Conservation (phyloP, 306 rosid species). For the Begonia loranthoides region DNA sequence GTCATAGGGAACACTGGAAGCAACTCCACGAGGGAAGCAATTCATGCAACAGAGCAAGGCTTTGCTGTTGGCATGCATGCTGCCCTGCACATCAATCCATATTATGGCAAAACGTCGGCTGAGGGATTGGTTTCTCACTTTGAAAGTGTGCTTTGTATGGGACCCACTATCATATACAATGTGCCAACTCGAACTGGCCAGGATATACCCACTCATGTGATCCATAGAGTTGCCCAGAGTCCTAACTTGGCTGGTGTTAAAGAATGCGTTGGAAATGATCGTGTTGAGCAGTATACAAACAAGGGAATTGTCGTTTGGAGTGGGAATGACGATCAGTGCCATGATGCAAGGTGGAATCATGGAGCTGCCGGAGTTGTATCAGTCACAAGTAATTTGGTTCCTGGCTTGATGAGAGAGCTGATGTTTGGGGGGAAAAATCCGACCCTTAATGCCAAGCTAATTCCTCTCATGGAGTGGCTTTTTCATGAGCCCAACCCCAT, state of each 20-base stretch:
- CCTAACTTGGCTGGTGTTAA: conserved; percentile 73
- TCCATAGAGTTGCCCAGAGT: conserved; percentile 42
- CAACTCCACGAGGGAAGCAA: conserved; percentile 85
- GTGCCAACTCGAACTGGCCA: conserved; percentile 94
- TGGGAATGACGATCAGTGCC: conserved; percentile 88
- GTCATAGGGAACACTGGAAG: conserved; percentile 93
- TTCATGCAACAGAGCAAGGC: conserved; percentile 93
- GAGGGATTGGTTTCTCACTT: conserved; percentile 73
- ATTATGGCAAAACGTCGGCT: conserved; percentile 83
- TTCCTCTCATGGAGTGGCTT: conserved; percentile 78
- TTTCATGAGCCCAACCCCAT: conserved; percentile 87
- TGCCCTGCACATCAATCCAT: conserved; percentile 95
- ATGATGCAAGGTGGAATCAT: conserved; percentile 79
- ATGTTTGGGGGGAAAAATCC: conserved; percentile 61
- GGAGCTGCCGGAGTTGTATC: conserved; percentile 95
- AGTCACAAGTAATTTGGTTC: conserved; percentile 77
- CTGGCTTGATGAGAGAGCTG: conserved; percentile 68
- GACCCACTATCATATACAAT: conserved; percentile 79
- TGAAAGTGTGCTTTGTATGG: conserved; percentile 66
- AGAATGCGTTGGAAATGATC: conserved; percentile 80
- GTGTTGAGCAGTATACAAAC: conserved; percentile 46
- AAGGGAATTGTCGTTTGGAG: conserved; percentile 75
- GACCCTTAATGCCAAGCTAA: conserved; percentile 40
- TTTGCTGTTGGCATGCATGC: conserved; percentile 99
- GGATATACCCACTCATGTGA: conserved; percentile 77